Base-by-base conservation (phyloP, 805 yeast genomes). In the Ogataea chonburiensis region DNA sequence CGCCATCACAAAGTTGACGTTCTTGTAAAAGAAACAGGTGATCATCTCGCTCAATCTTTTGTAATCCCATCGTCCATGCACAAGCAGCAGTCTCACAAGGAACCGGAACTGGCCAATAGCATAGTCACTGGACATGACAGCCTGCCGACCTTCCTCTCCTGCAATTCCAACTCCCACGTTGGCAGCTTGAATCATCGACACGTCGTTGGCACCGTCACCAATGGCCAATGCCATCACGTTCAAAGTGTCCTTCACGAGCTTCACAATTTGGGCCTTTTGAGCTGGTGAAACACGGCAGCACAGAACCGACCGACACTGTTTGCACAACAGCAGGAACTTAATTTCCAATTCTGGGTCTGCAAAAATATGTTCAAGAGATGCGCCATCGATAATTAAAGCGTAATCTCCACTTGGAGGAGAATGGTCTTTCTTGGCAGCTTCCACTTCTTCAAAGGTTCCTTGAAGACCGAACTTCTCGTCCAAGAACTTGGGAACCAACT, bases 141-240 rank as follows among this genome's bases (percentile, higher is more conserved):
- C 94, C 53, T 83, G 89, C 34, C 93, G 64, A 42, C 94, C 94
- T 63, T 84, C 94, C 50, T 82, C 86, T 46, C 94, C 94, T 5
- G 88, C 91, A 52, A 84, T 83, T 46, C 94, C 94, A 24, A 85
- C 81, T 39, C 94, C 94, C 21, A 85, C 78, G 56, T 85, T 81
- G 4, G 94, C 91, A 21, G 86, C 83, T 53, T 83, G 91, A 45
- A 84, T 85, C 94, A 84, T 84, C 7, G 93, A 85, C 32, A 84
- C 93, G 58, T 84, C 94, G 53, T 84, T 84, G 17, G 93, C 86
- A 45, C 94, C 94, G 56, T 84, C 94, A 20, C 94, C 94, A 55
- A 84, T 77, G 0, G 91, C 86, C 39, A 84, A 67, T 0, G 93
- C 82, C 78, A 82, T 81, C 21, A 84, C 93, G 32, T 72, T 71